Conservation (phyloP, 768 basidiomycete species). For the Termitomyces sp. region DNA sequence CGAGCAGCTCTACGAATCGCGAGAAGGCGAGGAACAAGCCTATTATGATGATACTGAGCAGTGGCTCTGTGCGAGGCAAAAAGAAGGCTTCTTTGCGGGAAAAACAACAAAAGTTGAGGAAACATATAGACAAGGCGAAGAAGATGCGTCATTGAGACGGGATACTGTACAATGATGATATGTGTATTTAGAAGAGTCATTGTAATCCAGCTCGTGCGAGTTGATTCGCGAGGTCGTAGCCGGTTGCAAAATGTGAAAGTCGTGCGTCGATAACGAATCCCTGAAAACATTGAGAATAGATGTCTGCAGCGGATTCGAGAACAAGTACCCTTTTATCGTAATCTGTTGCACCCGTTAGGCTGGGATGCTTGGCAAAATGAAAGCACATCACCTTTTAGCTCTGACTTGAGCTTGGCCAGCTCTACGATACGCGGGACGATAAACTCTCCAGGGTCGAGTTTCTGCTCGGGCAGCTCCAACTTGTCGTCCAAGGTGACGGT, state of each 20-base stretch:
- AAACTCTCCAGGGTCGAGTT: slow-evolving; percentile 83
- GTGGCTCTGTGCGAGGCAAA: slow-evolving; percentile 71
- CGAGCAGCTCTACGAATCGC: slow-evolving; percentile 85
- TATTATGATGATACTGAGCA: slow-evolving; percentile 88
- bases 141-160: slow-evolving; percentile 31
- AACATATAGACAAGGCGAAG: slow-evolving; percentile 71
- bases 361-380: background rate
- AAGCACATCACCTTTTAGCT: slow-evolving; percentile 58
- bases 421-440: slow-evolving; percentile 73
- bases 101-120: slow-evolving; percentile 74
- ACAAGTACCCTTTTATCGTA: slow-evolving; percentile 51
- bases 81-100: slow-evolving; percentile 79
- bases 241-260: slow-evolving; percentile 69
- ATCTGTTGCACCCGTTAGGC: slow-evolving; percentile 26
- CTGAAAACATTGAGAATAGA: slow-evolving; percentile 21
- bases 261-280: slow-evolving; percentile 72
- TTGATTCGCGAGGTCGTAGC: slow-evolving; percentile 52
- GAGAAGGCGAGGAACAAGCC: slow-evolving; percentile 95
- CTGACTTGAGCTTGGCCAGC: slow-evolving; percentile 52
- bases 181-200: too few relatives aligned
- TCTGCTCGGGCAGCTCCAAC: slow-evolving; percentile 64
- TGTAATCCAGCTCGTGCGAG: slow-evolving; percentile 13
- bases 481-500: slow-evolving; percentile 61
- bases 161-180: background rate
- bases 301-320: background rate